These are phyloP conservation scores for Moricandia moricandioides DNA, from an alignment of 345 rosid species.

Conservation along the genomic window DNA sequence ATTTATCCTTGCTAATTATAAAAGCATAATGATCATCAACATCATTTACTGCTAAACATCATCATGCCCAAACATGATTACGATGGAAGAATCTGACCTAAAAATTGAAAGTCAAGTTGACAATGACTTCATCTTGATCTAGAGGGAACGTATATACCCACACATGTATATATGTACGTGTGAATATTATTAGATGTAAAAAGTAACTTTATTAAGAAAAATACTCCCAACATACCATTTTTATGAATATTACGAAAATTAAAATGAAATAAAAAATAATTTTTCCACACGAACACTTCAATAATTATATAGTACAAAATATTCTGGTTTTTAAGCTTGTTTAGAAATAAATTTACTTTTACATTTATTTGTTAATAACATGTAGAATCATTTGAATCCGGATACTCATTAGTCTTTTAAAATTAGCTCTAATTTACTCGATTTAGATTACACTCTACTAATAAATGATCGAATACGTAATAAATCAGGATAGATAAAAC, in stretches of 20 bases:
- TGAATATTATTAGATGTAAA: background rate
- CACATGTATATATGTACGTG: background rate
- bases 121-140: constrained; percentile 28
- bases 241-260: background rate
- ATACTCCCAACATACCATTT: background rate
- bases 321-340: background rate
- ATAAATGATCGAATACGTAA: background rate
- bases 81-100: constrained; percentile 7
- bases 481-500: background rate
- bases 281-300: background rate
- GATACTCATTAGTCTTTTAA: background rate
- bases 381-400: background rate
- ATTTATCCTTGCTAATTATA: background rate
- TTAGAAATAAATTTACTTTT: background rate
- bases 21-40: constrained; percentile 15
- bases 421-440: background rate
- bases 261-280: background rate
- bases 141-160: background rate
- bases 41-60: constrained; percentile 24
- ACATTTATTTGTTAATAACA: background rate
- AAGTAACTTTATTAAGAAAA: background rate
- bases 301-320: background rate
- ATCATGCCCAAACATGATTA: constrained; percentile 28
- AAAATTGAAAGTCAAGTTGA: constrained; percentile 4
- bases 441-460: background rate